phyloP scores from a whole-genome alignment of 495 filamentous ascomycete species.

The Penicillium arizonense region DNA sequence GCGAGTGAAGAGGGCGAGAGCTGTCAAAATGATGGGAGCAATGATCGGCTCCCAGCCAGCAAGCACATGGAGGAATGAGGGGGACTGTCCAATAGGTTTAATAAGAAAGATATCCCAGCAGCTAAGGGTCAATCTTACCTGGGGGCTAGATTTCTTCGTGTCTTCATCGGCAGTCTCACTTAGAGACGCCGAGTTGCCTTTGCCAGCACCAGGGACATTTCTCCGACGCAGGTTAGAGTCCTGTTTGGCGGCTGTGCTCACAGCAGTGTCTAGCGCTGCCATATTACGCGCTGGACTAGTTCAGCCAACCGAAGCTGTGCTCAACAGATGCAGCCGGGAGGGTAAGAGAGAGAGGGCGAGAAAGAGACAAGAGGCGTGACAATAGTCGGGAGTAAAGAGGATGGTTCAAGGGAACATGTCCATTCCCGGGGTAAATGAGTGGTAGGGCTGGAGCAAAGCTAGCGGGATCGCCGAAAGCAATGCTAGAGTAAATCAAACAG shows the following conservation, averaged over 20 bases:
- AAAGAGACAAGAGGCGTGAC: neutral
- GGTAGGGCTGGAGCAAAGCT: conserved; percentile 3
- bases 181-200: conserved; percentile 32
- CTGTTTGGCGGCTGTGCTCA: conserved; percentile 65
- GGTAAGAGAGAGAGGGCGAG: neutral
- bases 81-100: conserved; percentile 19
- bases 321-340: neutral
- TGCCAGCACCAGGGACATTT: conserved; percentile 60
- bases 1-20: conserved; percentile 87
- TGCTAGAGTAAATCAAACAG: neutral
- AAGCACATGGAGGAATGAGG: conserved; percentile 57
- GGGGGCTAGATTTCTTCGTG: conserved; percentile 59
- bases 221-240: conserved; percentile 71
- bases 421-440: conserved; percentile 11
- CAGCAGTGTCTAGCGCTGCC: conserved; percentile 33
- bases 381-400: conserved; percentile 8
- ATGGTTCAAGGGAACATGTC: conserved; percentile 12
- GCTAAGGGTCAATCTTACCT: conserved; percentile 22
- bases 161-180: conserved; percentile 45
- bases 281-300: conserved; percentile 16
- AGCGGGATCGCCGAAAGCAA: conserved; percentile 4
- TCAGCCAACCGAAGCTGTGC: neutral
- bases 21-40: conserved; percentile 84
- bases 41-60: conserved; percentile 83
- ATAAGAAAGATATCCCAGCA: neutral